Conservation (phyloP, 495 filamentous ascomycete species). For the Mycothermus thermophilus region DNA sequence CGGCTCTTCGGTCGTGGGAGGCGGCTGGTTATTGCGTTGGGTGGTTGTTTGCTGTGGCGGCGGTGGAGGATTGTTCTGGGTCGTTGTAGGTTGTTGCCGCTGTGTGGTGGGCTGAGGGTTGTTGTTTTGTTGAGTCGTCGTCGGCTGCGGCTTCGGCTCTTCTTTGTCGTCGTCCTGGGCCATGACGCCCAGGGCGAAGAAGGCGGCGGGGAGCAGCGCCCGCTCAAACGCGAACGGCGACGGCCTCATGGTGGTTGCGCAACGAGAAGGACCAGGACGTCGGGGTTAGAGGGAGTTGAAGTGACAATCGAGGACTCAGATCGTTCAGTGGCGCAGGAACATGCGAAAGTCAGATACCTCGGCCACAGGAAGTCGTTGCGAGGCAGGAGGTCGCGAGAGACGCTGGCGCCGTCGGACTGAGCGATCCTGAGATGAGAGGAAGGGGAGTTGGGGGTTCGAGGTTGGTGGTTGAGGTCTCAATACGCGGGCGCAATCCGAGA, state of each 20-base stretch:
- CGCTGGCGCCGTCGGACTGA: too few species aligned
- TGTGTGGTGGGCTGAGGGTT: neutral
- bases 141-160: neutral
- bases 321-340: too few species aligned
- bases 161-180: conserved; percentile 19
- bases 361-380: too few species aligned
- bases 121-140: conserved; percentile 4
- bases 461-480: too few species aligned
- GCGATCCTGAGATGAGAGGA: too few species aligned
- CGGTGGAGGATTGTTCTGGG: neutral
- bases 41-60: neutral
- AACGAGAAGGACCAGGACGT: neutral
- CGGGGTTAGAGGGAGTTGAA: neutral
- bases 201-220: conserved; percentile 20
- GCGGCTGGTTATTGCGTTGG: neutral
- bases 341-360: too few species aligned
- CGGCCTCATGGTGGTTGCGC: conserved; percentile 13
- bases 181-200: conserved; percentile 18
- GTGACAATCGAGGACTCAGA: conserved; percentile 7
- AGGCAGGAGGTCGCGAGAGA: too few species aligned
- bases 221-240: conserved; percentile 22
- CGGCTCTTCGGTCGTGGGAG: neutral
- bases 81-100: conserved; percentile 1
- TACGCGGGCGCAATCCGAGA: too few species aligned
- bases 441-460: too few species aligned